A percentile compares a stretch with the other conserved stretches of the same genome.
Conservation (phyloP, 331 rosid genomes). For the Acacia pycnantha region DNA sequence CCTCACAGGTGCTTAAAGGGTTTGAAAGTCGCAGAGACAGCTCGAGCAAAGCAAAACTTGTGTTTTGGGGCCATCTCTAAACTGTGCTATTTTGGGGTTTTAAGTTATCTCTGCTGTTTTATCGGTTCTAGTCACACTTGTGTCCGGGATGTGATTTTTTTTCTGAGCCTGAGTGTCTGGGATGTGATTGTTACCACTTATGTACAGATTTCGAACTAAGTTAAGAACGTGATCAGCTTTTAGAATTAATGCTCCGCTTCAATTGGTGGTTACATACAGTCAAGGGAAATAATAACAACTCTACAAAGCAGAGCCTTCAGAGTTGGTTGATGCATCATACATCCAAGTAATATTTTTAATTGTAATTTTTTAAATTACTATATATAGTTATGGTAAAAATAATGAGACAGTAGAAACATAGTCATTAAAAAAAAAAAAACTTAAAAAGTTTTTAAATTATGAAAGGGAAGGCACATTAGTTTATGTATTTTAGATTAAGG, state of each 20-base stretch:
- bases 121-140: background rate
- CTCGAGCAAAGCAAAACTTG: slow-evolving; percentile 33
- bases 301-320: background rate
- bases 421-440: background rate
- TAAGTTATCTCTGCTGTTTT: slow-evolving; percentile 37
- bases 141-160: slow-evolving; percentile 32
- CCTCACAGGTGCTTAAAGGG: slow-evolving; percentile 23
- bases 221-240: slow-evolving; percentile 4
- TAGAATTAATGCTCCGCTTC: background rate
- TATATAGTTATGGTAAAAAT: background rate
- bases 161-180: background rate
- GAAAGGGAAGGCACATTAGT: background rate
- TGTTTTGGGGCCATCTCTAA: background rate
- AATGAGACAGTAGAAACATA: background rate
- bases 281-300: background rate
- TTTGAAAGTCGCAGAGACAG: slow-evolving; percentile 23
- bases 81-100: slow-evolving; percentile 29
- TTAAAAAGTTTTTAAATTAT: background rate
- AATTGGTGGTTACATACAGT: no score
- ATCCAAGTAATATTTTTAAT: background rate
- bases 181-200: slow-evolving; percentile 31
- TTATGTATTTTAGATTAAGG: no score
- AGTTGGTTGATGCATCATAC: background rate
- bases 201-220: slow-evolving; percentile 49
- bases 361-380: background rate